Conservation (phyloP, 129 eudicot species). For the Solidago caesia region DNA sequence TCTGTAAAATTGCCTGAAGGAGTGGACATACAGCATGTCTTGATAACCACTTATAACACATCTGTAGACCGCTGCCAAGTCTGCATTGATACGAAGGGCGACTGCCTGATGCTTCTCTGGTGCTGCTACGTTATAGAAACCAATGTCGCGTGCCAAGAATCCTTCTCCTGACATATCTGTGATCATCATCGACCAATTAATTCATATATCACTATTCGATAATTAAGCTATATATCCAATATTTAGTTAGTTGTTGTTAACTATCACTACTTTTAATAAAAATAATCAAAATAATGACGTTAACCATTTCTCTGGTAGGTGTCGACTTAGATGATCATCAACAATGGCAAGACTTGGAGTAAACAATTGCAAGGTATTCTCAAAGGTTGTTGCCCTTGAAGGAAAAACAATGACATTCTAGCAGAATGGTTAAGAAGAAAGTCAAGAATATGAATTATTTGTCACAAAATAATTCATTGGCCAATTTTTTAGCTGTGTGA, state of each 20-base stretch:
- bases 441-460: constrained; percentile 24
- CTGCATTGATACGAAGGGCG: constrained; percentile 41
- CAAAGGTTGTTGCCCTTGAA: constrained; percentile 92
- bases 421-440: constrained; percentile 31
- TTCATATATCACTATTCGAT: neutral
- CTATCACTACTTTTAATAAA: no score
- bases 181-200: neutral
- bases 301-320: constrained; percentile 84
- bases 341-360: constrained; percentile 91
- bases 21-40: constrained; percentile 78
- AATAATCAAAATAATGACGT: constrained; percentile 37
- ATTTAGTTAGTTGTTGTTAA: neutral
- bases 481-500: neutral
- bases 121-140: constrained; percentile 67
- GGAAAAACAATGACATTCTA: constrained; percentile 91
- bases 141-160: constrained; percentile 46
- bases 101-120: constrained; percentile 60
- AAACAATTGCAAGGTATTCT: constrained; percentile 78
- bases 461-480: neutral
- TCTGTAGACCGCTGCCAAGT: constrained; percentile 22
- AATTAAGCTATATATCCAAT: no score
- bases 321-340: constrained; percentile 77
- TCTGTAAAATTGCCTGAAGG: constrained; percentile 82
- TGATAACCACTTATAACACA: constrained; percentile 52
- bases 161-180: constrained; percentile 71